These are phyloP conservation scores for Orobanche coerulescens DNA, from an alignment of 257 asterid genomes.

Conservation along the genomic window DNA sequence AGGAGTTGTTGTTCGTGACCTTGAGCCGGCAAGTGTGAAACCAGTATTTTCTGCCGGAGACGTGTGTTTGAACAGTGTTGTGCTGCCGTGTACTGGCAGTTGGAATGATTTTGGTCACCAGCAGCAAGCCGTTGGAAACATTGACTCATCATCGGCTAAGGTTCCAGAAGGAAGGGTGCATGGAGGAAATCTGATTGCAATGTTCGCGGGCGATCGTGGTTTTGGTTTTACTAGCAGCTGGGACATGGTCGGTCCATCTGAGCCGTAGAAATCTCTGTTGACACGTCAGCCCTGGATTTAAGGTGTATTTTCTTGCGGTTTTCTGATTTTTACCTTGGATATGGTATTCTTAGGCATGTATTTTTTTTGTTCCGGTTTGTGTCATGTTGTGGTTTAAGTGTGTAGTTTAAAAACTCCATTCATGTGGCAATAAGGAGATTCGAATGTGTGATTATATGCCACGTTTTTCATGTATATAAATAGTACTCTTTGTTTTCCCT, in stretches of 20 bases:
- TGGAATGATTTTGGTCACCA: conserved; percentile 25
- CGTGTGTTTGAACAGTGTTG: conserved; percentile 11
- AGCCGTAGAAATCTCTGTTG: conserved; percentile 33
- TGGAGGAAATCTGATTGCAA: conserved; percentile 77
- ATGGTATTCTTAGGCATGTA: conserved; percentile 13
- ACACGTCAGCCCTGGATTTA: conserved; percentile 48
- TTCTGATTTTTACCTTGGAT: conserved; percentile 5
- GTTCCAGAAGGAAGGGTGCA: conserved; percentile 93
- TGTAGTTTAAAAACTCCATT: conserved; percentile 5
- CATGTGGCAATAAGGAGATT: conserved; percentile 35
- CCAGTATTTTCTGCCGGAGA: conserved; percentile 32
- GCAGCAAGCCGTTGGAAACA: conserved; percentile 34
- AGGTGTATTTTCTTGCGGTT: conserved; percentile 23
- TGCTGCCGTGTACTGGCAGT: conserved; percentile 17
- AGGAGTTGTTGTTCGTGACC: conserved; percentile 39
- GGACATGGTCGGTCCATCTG: conserved; percentile 30
- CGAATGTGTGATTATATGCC: conserved; percentile 27
- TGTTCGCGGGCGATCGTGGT: conserved; percentile 37
- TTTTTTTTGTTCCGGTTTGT: conserved; percentile 18
- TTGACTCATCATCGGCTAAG: conserved; percentile 27
- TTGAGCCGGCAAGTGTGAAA: conserved; percentile 31
- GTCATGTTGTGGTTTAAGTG: conserved; percentile 23
- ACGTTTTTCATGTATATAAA: conserved; percentile 43
- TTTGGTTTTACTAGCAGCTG: conserved; percentile 27
- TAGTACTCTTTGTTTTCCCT: conserved; percentile 25